Evolutionary conservation across 2,329 filamentous ascomycete genomes (phyloP).

Genomic region (Calonectria hongkongensis): DNA sequence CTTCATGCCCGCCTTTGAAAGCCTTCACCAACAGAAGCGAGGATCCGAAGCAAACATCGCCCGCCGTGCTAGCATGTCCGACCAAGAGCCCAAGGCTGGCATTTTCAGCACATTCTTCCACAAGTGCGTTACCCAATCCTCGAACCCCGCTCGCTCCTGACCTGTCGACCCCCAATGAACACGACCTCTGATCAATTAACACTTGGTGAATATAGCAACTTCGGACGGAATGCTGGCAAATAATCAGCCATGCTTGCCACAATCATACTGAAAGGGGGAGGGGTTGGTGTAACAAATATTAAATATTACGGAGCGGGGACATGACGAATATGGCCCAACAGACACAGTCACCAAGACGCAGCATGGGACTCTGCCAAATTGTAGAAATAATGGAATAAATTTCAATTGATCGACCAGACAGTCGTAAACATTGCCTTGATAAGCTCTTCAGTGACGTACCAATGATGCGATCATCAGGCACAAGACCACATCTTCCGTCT

Average conservation of each 20-base stretch:
- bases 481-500: conserved; percentile 1
- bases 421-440: not conserved
- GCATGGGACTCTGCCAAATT: conserved; percentile 27
- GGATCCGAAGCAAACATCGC: conserved; percentile 64
- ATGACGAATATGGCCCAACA: conserved; percentile 17
- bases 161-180: not conserved
- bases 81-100: conserved; percentile 70
- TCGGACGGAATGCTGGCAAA: conserved; percentile 58
- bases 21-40: conserved; percentile 71
- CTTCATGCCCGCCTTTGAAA: conserved; percentile 69
- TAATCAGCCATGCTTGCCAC: conserved; percentile 44
- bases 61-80: conserved; percentile 73
- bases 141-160: not conserved
- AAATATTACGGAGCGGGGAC: not conserved
- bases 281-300: conserved; percentile 30
- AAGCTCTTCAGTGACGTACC: conserved; percentile 4
- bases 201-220: conserved; percentile 52
- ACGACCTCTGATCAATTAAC: conserved; percentile 18
- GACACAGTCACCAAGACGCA: conserved; percentile 32
- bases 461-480: conserved; percentile 39
- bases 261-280: conserved; percentile 20
- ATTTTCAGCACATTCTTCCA: conserved; percentile 75
- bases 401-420: conserved; percentile 33
- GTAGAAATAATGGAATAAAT: conserved; percentile 40
- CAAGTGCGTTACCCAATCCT: conserved; percentile 64